Base-by-base conservation (phyloP, 495 filamentous ascomycete species). In the Podospora appendiculata region DNA sequence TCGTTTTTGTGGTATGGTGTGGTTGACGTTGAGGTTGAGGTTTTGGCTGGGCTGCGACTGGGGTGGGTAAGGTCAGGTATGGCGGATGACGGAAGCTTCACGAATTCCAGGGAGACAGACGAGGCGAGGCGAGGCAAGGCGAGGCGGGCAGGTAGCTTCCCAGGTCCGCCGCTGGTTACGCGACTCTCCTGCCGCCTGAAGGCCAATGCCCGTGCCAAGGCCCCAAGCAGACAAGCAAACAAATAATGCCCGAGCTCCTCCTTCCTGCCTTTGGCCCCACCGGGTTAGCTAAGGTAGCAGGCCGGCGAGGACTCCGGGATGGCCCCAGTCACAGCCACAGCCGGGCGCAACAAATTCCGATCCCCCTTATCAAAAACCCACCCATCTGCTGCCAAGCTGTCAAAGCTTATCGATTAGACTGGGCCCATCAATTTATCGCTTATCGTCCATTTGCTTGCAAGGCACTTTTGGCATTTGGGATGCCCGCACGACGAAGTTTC, bases 131-230 rank as follows among this genome's bases (percentile, higher is more conserved):
- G 25, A 25, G 25, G 25, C 25, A 25, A 18, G 43, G 13, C 8
- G 41, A 42, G 41, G 54, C 43, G 48, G 36, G 17, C 40, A 33
- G 32, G 32, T 44, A 50, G n/a, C 46, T 53, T 38, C 36, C 36
- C 36, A 38, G 13, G 36, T 38, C 36, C 10, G 34, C 34, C 34
- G 36, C 44, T 55, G 58, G 63, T 70, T 70, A 70, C 69, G 69
- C 66, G 69, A 71, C 64, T 57, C 61, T 61, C 53, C 67, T 65
- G 67, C 66, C 43, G 45, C 32, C 45, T 47, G 45, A 47, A 38
- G 16, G 14, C 12, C 41, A 42, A 25, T 25, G 25, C 25, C 25
- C 25, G 25, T 25, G 25, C 25, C 13, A 8, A 42, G 14, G 40
- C 40, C 14, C n/a, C n/a, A 47, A 32, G 45, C 25, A 25, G 25